Evolutionary conservation across 2,329 filamentous ascomycete species (phyloP).

Genomic region (Sclerotiophoma versabilis): DNA sequence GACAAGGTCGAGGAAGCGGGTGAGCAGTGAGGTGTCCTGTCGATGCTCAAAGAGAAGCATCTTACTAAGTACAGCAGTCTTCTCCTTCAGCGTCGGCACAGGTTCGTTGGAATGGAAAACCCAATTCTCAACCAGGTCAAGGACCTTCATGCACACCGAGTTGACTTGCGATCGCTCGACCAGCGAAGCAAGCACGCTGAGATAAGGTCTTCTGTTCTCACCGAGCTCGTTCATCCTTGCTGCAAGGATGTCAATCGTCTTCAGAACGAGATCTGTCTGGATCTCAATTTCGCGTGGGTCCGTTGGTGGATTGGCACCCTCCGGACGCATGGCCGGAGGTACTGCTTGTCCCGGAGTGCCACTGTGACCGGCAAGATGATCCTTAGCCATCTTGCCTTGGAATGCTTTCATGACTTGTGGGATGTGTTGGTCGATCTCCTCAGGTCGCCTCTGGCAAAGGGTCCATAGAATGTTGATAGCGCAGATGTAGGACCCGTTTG

Average conservation of each 20-base stretch:
- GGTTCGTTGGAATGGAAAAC: slow-evolving; percentile 94
- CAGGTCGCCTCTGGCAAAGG: slow-evolving; percentile 81
- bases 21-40: slow-evolving; percentile 81
- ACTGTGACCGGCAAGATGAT: slow-evolving; percentile 78
- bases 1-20: slow-evolving; percentile 92
- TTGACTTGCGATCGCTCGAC: slow-evolving; percentile 94
- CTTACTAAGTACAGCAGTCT: slow-evolving; percentile 98
- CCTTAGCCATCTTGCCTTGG: slow-evolving; percentile 88
- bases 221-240: slow-evolving; percentile 91
- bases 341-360: slow-evolving; percentile 46
- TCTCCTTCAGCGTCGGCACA: slow-evolving; percentile 97
- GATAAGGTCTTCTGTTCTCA: slow-evolving; percentile 88
- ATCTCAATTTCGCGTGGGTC: slow-evolving; percentile 82
- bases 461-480: slow-evolving; percentile 95
- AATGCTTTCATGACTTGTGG: slow-evolving; percentile 89
- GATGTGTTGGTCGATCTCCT: slow-evolving; percentile 90
- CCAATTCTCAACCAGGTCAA: slow-evolving; percentile 94
- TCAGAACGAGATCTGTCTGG: slow-evolving; percentile 90
- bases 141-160: slow-evolving; percentile 86
- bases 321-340: slow-evolving; percentile 56
- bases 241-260: slow-evolving; percentile 91
- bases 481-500: slow-evolving; percentile 79
- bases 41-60: slow-evolving; percentile 96
- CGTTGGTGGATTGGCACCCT: slow-evolving; percentile 66
- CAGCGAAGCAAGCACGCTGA: slow-evolving; percentile 91